Base-by-base conservation (phyloP, 106 monocot genomes). In the Agapanthus africanus region DNA sequence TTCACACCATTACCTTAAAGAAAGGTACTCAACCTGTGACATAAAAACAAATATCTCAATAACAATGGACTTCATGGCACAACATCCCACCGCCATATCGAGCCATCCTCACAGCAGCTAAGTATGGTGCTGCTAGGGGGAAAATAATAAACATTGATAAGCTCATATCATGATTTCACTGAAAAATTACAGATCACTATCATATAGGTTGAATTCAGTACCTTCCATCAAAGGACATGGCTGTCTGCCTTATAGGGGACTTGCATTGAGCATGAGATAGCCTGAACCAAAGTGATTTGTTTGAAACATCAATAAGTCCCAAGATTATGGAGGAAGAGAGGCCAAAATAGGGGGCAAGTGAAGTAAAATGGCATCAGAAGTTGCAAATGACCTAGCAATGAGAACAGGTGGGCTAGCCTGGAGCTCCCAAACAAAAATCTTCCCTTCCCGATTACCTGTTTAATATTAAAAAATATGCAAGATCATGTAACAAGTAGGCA, bases 191-290 rank as follows among this genome's bases (percentile, higher is more conserved):
- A n/a, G n/a, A n/a, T n/a, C n/a, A n/a, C n/a, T 5, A 56, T 28
- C 26, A 30, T 28, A 26, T 11, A 2, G 28, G 11, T 56, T 56
- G 26, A 30, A 4, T 56, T 10, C 28, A 30, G 37, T 82, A 94
- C 94, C 94, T 94, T 85, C 94, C 94, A 83, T 94, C 95, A 51
- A 95, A 95, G 11, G 95, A 95, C 79, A 88, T 73, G 18, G 88
- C 95, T 31, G 91, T 95, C 73, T 95, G 91, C 71, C 91, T 81
- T 71, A 95, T 82, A 30, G 95, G 83, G 62, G 91, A 88, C 71
- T 89, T 97, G 66, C 88, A 91, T 52, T 97, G 95, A 57, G 67
- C 80, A 79, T 97, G 85, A 70, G 85, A 59, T 7, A 97, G 65
- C 73, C 95, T 97, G 79, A 57, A 79, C 52, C 37, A 78, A 16